Percentiles rank a stretch among this genome's conserved stretches.
Evolutionary conservation across 2,329 filamentous ascomycete genomes (phyloP).

Genomic region (Aspergillus fumigatus): DNA sequence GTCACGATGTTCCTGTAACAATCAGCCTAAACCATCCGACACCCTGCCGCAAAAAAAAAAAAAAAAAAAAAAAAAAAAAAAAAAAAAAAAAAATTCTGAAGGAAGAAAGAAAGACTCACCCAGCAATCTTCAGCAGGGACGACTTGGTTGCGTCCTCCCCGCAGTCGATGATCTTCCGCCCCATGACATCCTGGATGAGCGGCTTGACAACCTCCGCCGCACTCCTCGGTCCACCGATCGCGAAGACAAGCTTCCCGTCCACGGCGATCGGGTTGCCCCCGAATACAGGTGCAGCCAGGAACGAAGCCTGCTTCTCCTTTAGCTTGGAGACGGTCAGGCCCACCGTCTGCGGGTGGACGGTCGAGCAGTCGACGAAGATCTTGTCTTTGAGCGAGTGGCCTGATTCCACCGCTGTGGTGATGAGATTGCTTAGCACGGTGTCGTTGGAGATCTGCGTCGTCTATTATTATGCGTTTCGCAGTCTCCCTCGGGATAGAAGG

Average conservation of each 20-base stretch:
- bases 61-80: too few relatives aligned
- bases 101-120: slow-evolving; percentile 19
- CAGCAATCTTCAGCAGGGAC: slow-evolving; percentile 43
- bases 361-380: slow-evolving; percentile 81
- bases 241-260: slow-evolving; percentile 44
- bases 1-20: slow-evolving; percentile 38
- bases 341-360: slow-evolving; percentile 71
- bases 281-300: slow-evolving; percentile 42
- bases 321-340: slow-evolving; percentile 29
- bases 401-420: slow-evolving; percentile 22
- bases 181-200: slow-evolving; percentile 43
- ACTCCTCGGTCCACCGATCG: slow-evolving; percentile 35
- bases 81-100: too few relatives aligned
- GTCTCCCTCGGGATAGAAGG: background rate
- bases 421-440: slow-evolving; percentile 31
- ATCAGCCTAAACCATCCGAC: background rate
- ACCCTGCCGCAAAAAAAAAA: too few relatives aligned
- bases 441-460: slow-evolving; percentile 33
- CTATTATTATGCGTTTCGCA: slow-evolving; percentile 1
- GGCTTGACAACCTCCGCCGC: slow-evolving; percentile 35
- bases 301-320: slow-evolving; percentile 31
- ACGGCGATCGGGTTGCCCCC: slow-evolving; percentile 42
- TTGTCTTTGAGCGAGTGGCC: slow-evolving; percentile 57
- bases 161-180: slow-evolving; percentile 38
- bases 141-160: slow-evolving; percentile 42